A percentile compares a stretch with the other conserved stretches of the same genome.
These are phyloP conservation scores for Beta corolliflora DNA, from an alignment of 179 eudicot genomes.

Conservation along the genomic window DNA sequence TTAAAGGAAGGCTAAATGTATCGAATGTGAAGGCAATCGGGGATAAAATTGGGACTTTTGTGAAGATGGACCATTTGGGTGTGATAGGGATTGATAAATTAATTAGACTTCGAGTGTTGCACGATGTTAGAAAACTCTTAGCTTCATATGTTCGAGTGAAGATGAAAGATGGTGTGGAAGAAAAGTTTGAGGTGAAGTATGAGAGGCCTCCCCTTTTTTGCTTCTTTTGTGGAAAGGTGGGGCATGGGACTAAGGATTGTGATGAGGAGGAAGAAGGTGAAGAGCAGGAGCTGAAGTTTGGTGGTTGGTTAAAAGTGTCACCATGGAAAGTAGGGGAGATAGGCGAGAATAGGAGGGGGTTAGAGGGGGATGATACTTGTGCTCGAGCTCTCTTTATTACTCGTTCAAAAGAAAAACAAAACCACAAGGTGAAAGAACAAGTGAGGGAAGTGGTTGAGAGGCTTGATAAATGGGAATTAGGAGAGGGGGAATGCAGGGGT, in stretches of 20 bases:
- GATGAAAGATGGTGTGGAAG: not conserved
- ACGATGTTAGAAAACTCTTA: not conserved
- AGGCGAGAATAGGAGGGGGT: no score
- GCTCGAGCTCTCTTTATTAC: not conserved
- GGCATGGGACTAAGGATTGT: not conserved
- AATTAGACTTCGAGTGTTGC: not conserved
- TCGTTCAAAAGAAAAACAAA: no score
- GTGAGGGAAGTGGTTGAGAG: not conserved
- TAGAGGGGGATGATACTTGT: rapidly evolving
- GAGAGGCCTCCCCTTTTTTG: not conserved
- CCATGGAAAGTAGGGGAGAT: not conserved
- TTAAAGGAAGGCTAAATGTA: not conserved
- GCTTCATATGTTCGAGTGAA: not conserved
- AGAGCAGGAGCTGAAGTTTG: no score
- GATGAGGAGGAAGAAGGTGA: not conserved
- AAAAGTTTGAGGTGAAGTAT: not conserved
- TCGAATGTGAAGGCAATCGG: not conserved
- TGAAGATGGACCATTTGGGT: not conserved
- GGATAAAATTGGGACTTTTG: not conserved
- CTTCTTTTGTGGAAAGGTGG: not conserved
- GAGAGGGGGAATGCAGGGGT: no score
- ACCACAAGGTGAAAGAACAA: rapidly evolving
- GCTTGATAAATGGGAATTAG: no score
- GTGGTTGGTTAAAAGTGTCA: not conserved
- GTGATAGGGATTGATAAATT: not conserved